Evolutionary conservation across 768 basidiomycete genomes (phyloP).

Genomic region (Aureoboletus auriporus): DNA sequence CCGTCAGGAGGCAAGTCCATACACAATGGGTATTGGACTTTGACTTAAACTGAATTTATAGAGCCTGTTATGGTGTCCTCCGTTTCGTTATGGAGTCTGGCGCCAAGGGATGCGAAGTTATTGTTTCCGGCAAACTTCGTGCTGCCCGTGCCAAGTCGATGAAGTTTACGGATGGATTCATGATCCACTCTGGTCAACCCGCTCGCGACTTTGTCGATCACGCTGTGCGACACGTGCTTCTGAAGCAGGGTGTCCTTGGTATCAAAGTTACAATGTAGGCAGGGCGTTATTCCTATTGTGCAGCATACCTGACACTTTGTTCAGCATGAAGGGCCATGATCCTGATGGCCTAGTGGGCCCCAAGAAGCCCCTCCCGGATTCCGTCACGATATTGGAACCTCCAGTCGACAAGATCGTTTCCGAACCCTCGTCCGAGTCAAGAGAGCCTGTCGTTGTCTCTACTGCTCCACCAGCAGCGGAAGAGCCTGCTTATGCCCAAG

Average conservation of each 20-base stretch:
- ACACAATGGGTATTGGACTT: neutral
- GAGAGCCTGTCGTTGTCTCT: conserved; percentile 55
- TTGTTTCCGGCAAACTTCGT: conserved; percentile 99
- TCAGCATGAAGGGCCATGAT: conserved; percentile 95
- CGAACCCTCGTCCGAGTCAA: conserved; percentile 88
- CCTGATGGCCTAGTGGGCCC: conserved; percentile 89
- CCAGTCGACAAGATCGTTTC: conserved; percentile 87
- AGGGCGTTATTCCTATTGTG: neutral
- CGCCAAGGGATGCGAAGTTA: conserved; percentile 99
- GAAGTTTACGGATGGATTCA: conserved; percentile 99
- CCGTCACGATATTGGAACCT: conserved; percentile 85
- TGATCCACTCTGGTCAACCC: conserved; percentile 99
- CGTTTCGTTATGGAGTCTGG: conserved; percentile 99
- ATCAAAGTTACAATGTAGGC: conserved; percentile 99
- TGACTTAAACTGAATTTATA: conserved; percentile 25
- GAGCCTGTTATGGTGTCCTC: conserved; percentile 99
- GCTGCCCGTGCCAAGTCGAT: conserved; percentile 99
- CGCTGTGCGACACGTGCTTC: conserved; percentile 95
- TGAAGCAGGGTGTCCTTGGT: conserved; percentile 97
- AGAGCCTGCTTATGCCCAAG: conserved; percentile 38
- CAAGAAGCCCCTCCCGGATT: conserved; percentile 91
- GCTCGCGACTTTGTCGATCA: conserved; percentile 94
- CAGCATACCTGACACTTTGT: conserved; percentile 11
- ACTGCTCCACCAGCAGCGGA: conserved; percentile 50
- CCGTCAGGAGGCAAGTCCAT: conserved; percentile 82